Evolutionary conservation across 2,329 filamentous ascomycete genomes (phyloP).

Genomic region (Aspergillus latus): DNA sequence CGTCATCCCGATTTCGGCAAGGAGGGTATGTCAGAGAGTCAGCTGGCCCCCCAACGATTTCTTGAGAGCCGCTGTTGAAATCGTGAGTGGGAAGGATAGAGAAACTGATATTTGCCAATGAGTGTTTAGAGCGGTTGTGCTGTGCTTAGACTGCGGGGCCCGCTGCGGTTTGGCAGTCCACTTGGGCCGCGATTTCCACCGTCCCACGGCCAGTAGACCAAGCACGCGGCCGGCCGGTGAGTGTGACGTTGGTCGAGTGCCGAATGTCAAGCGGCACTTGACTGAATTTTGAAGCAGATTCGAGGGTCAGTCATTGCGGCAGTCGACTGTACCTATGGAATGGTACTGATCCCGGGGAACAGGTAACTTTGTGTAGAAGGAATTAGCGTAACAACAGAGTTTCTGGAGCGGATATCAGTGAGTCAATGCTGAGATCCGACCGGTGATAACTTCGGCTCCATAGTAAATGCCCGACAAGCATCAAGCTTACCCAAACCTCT

Average conservation of each 20-base stretch:
- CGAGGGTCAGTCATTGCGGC: not conserved
- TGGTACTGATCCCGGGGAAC: not conserved
- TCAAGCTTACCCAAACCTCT: not conserved
- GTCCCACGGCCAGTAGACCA: not conserved
- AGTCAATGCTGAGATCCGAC: not conserved
- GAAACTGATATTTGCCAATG: not conserved
- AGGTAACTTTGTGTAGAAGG: constrained; percentile 5
- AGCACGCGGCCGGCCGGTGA: not conserved
- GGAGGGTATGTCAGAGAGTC: not conserved
- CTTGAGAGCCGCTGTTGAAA: not conserved
- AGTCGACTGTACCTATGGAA: not conserved
- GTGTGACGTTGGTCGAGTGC: not conserved
- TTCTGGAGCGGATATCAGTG: not conserved
- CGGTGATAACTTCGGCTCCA: not conserved
- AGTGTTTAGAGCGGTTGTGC: not conserved
- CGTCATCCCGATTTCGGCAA: constrained; percentile 1
- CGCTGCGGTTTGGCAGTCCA: not conserved
- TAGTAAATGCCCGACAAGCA: not conserved
- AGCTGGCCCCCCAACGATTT: not conserved
- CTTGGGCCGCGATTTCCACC: constrained; percentile 2
- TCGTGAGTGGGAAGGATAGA: not conserved
- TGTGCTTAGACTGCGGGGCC: constrained; percentile 3
- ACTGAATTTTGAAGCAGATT: not conserved
- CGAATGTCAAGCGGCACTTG: not conserved
- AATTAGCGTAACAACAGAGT: constrained; percentile 8